Percentiles rank a stretch among this genome's conserved stretches.
These are phyloP conservation scores for Guadua angustifolia DNA, from an alignment of 176 grass and related monocot species.

Conservation along the genomic window DNA sequence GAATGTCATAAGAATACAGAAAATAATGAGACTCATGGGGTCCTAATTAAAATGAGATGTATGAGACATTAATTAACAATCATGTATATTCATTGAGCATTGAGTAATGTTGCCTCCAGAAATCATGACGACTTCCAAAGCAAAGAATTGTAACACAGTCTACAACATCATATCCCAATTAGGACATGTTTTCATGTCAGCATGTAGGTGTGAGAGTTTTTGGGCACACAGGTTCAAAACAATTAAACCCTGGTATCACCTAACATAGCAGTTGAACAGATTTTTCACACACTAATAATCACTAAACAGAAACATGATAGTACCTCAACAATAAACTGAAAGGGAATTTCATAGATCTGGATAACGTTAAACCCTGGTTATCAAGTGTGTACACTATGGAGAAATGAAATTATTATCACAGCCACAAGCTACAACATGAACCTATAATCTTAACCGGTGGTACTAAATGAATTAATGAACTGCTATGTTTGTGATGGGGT, in stretches of 20 bases:
- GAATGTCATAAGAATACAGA: constrained; percentile 2
- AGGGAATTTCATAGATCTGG: neutral
- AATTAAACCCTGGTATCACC: neutral
- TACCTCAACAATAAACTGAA: neutral
- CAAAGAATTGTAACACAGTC: neutral
- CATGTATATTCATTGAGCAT: neutral
- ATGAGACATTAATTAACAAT: neutral
- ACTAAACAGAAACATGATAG: neutral
- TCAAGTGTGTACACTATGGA: neutral
- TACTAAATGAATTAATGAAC: constrained; percentile 14
- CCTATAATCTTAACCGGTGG: neutral
- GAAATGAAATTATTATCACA: neutral
- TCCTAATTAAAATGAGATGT: neutral
- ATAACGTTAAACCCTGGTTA: neutral
- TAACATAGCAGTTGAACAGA: neutral
- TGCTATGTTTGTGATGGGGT: neutral
- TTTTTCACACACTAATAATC: neutral
- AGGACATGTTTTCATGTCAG: neutral
- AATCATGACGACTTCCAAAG: neutral
- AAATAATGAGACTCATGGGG: neutral
- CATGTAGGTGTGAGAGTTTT: neutral
- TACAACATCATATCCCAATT: neutral
- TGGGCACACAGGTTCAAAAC: neutral
- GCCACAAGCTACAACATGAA: neutral
- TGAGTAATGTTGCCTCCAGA: neutral